Percentiles rank a stretch among this genome's conserved stretches.
Evolutionary conservation across 805 yeast genomes (phyloP).

Genomic region (Zygotorulaspora sp.): DNA sequence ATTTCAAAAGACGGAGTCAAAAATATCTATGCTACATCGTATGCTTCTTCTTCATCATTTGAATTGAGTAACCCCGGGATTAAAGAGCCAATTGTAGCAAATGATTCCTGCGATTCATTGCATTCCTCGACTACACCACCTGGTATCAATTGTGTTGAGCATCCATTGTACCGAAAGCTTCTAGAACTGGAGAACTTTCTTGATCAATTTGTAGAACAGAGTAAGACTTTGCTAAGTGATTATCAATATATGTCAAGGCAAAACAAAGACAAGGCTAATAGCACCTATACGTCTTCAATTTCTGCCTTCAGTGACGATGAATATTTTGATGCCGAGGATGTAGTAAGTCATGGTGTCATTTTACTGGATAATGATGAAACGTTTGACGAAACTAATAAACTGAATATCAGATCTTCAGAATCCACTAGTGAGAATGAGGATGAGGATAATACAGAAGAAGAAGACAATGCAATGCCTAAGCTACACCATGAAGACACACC

Average conservation of each 20-base stretch:
- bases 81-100: conserved; percentile 1
- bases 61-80: conserved; percentile 1
- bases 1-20: conserved; percentile 5
- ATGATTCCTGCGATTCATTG: conserved; percentile 10
- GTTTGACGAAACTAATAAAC: conserved; percentile 5
- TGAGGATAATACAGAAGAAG: conserved; percentile 8
- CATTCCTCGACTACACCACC: conserved; percentile 3
- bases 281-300: conserved; percentile 16
- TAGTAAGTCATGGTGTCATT: conserved; percentile 48
- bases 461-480: conserved; percentile 1
- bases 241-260: conserved; percentile 15
- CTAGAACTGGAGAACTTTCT: conserved; percentile 25
- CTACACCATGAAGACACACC: conserved; percentile 4
- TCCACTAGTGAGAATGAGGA: conserved; percentile 8
- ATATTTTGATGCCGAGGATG: conserved; percentile 67
- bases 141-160: conserved; percentile 9
- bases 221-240: conserved; percentile 20
- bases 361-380: conserved; percentile 41
- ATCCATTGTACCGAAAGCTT: conserved; percentile 25
- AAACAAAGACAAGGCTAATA: conserved; percentile 8
- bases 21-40: conserved; percentile 3
- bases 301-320: conserved; percentile 44
- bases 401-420: conserved; percentile 1
- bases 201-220: conserved; percentile 22
- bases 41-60: conserved; percentile 17